Evolutionary conservation across 192 early-diverging fungal genomes (phyloP).

Genomic region (Entomortierella lignicola): DNA sequence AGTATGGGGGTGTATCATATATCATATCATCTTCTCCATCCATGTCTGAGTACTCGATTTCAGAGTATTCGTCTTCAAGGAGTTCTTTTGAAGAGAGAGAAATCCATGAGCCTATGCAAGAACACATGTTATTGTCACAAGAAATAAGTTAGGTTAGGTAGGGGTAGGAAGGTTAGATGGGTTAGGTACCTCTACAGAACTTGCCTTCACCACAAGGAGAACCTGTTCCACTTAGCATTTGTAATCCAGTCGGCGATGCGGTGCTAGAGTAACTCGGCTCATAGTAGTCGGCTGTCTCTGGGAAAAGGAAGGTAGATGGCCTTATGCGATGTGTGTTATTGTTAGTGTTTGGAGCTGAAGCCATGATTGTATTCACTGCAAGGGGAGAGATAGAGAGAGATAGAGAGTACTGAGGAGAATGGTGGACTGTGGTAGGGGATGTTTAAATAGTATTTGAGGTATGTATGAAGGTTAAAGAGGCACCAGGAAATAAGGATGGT

Average conservation of each 20-base stretch:
- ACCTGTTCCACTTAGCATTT: slow-evolving; percentile 42
- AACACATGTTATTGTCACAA: background rate
- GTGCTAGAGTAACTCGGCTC: slow-evolving; percentile 24
- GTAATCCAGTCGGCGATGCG: slow-evolving; percentile 33
- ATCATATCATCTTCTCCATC: slow-evolving; percentile 54
- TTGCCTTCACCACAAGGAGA: slow-evolving; percentile 53
- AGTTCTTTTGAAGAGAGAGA: slow-evolving; percentile 46
- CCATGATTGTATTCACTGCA: too few relatives aligned
- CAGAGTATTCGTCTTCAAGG: slow-evolving; percentile 49
- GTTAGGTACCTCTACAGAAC: background rate
- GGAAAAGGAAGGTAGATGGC: slow-evolving; percentile 38
- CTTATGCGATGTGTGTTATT: slow-evolving; percentile 35
- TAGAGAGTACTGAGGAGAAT: too few relatives aligned
- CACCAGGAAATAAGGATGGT: background rate
- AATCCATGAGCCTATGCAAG: slow-evolving; percentile 39
- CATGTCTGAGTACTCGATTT: slow-evolving; percentile 53
- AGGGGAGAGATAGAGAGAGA: too few relatives aligned
- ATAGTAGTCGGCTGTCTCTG: slow-evolving; percentile 48
- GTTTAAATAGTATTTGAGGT: background rate
- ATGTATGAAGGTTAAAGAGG: too few relatives aligned
- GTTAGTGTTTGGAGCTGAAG: background rate
- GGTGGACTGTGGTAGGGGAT: too few relatives aligned
- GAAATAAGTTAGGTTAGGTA: too few relatives aligned
- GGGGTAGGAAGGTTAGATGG: background rate
- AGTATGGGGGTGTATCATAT: slow-evolving; percentile 49